Percentiles rank a stretch among this genome's conserved stretches.
Evolutionary conservation across 2,329 filamentous ascomycete genomes (phyloP).

Genomic region (Catunica adiposa): DNA sequence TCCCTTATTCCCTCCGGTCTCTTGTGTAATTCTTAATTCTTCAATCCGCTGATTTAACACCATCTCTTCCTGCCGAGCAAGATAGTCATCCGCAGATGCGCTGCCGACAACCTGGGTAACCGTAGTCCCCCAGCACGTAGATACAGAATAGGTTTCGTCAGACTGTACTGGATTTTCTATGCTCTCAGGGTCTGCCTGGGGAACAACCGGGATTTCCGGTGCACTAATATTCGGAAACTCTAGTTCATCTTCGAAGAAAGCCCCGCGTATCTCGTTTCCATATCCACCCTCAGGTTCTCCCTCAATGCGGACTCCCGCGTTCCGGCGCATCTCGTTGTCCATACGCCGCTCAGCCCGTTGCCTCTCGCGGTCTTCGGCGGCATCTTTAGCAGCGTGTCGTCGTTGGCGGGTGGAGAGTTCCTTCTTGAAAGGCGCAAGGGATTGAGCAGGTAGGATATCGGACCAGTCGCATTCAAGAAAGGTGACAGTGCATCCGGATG

Average conservation of each 20-base stretch:
- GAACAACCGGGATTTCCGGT: neutral
- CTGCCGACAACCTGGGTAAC: neutral
- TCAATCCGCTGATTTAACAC: conserved; percentile 23
- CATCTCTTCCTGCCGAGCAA: neutral
- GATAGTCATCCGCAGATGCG: neutral
- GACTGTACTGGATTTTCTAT: neutral
- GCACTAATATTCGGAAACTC: neutral
- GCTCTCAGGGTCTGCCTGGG: too few species aligned
- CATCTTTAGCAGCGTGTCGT: conserved; percentile 66
- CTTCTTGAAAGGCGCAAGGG: conserved; percentile 56
- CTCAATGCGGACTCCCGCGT: conserved; percentile 20
- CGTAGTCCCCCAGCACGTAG: conserved; percentile 1
- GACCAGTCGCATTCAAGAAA: conserved; percentile 94
- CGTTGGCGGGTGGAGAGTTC: conserved; percentile 65
- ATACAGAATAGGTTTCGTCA: neutral
- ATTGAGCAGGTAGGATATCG: conserved; percentile 61
- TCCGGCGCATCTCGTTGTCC: conserved; percentile 47
- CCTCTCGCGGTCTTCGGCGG: conserved; percentile 71
- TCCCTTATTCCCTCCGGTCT: conserved; percentile 21
- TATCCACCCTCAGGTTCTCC: conserved; percentile 22
- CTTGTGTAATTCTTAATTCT: conserved; percentile 49
- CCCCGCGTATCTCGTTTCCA: conserved; percentile 19
- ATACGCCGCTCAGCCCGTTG: conserved; percentile 67
- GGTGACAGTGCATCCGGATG: conserved; percentile 76
- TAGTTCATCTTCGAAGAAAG: neutral